These are phyloP conservation scores for Knoxia roxburghii DNA, from an alignment of 257 asterid genomes.

Conservation along the genomic window DNA sequence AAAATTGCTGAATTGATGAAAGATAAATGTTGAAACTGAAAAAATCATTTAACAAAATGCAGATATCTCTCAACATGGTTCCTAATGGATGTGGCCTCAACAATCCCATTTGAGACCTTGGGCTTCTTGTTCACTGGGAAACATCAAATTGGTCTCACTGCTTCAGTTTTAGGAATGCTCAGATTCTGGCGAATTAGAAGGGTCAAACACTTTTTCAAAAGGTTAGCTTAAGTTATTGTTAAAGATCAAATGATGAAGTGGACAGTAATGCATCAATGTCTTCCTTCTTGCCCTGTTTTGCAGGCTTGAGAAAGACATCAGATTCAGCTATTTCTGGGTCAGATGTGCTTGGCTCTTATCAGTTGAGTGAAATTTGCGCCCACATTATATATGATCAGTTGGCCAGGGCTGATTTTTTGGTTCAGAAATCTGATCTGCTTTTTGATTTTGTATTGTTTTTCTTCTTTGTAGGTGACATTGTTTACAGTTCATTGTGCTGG, in stretches of 20 bases:
- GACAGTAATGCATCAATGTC: no score
- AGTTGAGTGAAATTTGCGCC: slow-evolving; percentile 41
- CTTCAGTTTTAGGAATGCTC: slow-evolving; percentile 72
- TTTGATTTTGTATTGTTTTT: neutral
- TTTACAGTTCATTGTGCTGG: slow-evolving; percentile 81
- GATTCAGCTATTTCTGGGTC: slow-evolving; percentile 91
- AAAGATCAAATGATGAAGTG: no score
- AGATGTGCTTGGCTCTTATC: slow-evolving; percentile 83
- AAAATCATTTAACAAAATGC: slow-evolving; percentile 7
- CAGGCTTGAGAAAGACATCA: slow-evolving; percentile 93
- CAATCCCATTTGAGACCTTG: slow-evolving; percentile 69
- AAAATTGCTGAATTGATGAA: no score
- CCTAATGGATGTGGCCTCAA: slow-evolving; percentile 88
- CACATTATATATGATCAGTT: no score
- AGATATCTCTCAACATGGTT: slow-evolving; percentile 93
- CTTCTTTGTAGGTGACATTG: slow-evolving; percentile 56
- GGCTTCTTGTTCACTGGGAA: slow-evolving; percentile 57
- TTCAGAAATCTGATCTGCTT: no score
- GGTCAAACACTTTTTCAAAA: slow-evolving; percentile 68
- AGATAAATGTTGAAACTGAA: no score
- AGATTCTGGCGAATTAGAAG: slow-evolving; percentile 94
- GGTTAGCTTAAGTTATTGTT: no score
- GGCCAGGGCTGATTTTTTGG: no score
- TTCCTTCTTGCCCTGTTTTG: slow-evolving; percentile 6
- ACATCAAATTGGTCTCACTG: slow-evolving; percentile 53